These are phyloP conservation scores for Chlamydomonas reinhardtii DNA, from an alignment of 163 green algal species.

Conservation along the genomic window DNA sequence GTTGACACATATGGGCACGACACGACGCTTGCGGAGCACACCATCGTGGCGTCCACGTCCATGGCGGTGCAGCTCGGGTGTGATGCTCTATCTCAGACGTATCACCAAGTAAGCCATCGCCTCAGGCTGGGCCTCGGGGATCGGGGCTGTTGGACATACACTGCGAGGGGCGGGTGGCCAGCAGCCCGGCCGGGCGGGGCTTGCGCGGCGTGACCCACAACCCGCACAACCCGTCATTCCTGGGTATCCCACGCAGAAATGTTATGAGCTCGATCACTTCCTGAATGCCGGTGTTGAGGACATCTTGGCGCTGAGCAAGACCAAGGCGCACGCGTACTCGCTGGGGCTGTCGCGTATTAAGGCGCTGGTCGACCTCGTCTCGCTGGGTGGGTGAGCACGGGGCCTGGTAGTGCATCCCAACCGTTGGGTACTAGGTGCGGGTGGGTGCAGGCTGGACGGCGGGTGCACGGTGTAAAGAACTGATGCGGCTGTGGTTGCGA, in stretches of 20 bases:
- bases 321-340: constrained; percentile 5
- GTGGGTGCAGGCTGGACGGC: too few relatives aligned
- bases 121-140: too few relatives aligned
- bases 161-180: too few relatives aligned
- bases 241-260: constrained; percentile 7
- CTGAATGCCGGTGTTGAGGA: constrained; percentile 1
- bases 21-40: constrained; percentile 25
- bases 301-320: background rate
- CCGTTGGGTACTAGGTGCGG: too few relatives aligned
- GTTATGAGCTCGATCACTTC: constrained; percentile 21
- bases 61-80: background rate
- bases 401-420: too few relatives aligned
- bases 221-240: too few relatives aligned
- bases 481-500: too few relatives aligned
- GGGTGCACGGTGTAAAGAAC: too few relatives aligned
- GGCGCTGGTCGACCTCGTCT: background rate
- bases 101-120: constrained; percentile 4
- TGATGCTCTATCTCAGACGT: background rate
- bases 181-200: too few relatives aligned
- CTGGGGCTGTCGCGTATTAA: constrained; percentile 36
- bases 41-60: constrained; percentile 13
- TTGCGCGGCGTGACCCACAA: too few relatives aligned
- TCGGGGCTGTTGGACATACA: too few relatives aligned
- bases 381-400: background rate
- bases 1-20: constrained; percentile 5